Conservation (phyloP, 371 early-diverging fungal species). For the Mucor plumbeus region DNA sequence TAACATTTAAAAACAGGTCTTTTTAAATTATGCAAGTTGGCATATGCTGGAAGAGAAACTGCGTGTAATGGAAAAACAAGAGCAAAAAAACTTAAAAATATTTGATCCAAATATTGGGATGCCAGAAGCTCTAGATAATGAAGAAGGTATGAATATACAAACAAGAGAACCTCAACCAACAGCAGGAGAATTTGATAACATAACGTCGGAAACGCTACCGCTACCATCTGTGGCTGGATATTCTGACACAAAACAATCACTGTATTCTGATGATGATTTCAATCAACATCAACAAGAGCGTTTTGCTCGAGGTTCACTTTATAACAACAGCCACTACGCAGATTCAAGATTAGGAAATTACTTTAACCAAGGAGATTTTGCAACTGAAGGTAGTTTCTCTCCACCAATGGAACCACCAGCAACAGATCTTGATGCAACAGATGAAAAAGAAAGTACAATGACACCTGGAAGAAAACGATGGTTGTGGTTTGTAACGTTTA, state of each 20-base stretch:
- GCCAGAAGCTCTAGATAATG: background rate
- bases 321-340: conserved; percentile 10
- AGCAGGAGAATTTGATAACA: background rate
- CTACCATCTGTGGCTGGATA: background rate
- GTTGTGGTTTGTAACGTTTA: conserved; percentile 79
- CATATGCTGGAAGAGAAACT: conserved; percentile 67
- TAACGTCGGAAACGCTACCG: background rate
- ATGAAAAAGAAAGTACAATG: conserved; percentile 35
- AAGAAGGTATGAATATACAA: background rate
- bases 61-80: conserved; percentile 51
- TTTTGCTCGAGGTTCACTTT: background rate
- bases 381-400: background rate
- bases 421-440: conserved; percentile 11
- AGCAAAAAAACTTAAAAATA: conserved; percentile 35
- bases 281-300: background rate
- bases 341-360: conserved; percentile 9
- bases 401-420: background rate
- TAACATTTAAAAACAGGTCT: conserved; percentile 47
- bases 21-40: conserved; percentile 76
- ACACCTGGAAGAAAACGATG: conserved; percentile 71
- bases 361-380: background rate
- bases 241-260: background rate
- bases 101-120: background rate
- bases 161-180: background rate
- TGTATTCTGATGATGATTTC: conserved; percentile 1